Evolutionary conservation across 2,329 filamentous ascomycete genomes (phyloP).

Genomic region (Thielaviopsis euricoi): DNA sequence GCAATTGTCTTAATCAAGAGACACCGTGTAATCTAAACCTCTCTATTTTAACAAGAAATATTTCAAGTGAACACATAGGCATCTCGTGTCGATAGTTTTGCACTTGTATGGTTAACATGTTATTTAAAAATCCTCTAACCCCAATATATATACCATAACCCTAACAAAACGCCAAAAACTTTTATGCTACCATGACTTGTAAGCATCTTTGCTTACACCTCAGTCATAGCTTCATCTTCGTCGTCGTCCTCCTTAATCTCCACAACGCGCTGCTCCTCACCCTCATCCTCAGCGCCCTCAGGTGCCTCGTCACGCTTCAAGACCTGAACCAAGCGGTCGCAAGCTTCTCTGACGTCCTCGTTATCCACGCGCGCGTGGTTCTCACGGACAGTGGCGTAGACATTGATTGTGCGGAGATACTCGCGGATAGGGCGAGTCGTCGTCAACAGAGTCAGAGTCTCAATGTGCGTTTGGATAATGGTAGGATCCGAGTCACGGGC

Average conservation of each 20-base stretch:
- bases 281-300: slow-evolving; percentile 25
- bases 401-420: slow-evolving; percentile 55
- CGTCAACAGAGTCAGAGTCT: slow-evolving; percentile 71
- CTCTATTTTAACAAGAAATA: too few species aligned
- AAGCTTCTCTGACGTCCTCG: slow-evolving; percentile 67
- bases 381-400: slow-evolving; percentile 82
- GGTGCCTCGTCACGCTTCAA: slow-evolving; percentile 64
- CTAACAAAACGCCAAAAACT: not conserved
- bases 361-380: slow-evolving; percentile 64
- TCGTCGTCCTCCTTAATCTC: slow-evolving; percentile 35
- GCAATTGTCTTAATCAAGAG: too few species aligned
- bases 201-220: slow-evolving; percentile 25
- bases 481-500: slow-evolving; percentile 58
- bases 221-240: slow-evolving; percentile 37
- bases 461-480: slow-evolving; percentile 74
- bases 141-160: not conserved
- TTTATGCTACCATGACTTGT: not conserved
- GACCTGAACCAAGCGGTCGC: slow-evolving; percentile 79
- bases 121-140: not conserved
- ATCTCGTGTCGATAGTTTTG: too few species aligned
- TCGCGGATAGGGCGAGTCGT: slow-evolving; percentile 63
- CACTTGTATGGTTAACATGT: not conserved
- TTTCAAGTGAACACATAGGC: too few species aligned
- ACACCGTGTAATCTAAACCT: too few species aligned
- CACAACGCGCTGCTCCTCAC: slow-evolving; percentile 26